These are phyloP conservation scores for Malassezia japonica DNA, from an alignment of 1,284 basidiomycete genomes.

Conservation along the genomic window DNA sequence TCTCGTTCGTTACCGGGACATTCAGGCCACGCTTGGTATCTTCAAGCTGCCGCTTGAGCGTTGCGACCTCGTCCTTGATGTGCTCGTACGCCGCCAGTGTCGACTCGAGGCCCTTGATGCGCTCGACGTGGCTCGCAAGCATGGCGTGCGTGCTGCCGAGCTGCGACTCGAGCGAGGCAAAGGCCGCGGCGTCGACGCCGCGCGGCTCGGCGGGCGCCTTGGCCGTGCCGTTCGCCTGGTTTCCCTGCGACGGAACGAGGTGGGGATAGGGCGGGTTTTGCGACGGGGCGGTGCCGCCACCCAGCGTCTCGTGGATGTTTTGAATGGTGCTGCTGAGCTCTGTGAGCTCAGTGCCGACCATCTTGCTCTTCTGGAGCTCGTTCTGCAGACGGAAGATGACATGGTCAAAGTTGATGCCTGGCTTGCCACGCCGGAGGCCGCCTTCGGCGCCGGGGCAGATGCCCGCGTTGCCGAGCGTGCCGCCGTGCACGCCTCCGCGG, in stretches of 20 bases:
- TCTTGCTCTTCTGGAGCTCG: constrained; percentile 84
- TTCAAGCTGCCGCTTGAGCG: constrained; percentile 48
- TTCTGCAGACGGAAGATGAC: constrained; percentile 69
- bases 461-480: constrained; percentile 32
- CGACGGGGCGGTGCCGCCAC: constrained; percentile 56
- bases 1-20: constrained; percentile 6
- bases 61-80: constrained; percentile 69
- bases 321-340: constrained; percentile 70
- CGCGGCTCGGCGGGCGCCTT: constrained; percentile 18
- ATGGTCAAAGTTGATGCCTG: constrained; percentile 61
- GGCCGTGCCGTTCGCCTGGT: constrained; percentile 6
- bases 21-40: constrained; percentile 36
- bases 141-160: constrained; percentile 75
- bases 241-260: constrained; percentile 31
- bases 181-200: constrained; percentile 22
- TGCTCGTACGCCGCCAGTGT: constrained; percentile 72
- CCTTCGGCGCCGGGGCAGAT: constrained; percentile 44
- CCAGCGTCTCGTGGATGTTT: constrained; percentile 84
- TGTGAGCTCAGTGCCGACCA: constrained; percentile 81
- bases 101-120: constrained; percentile 70
- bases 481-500: constrained; percentile 39
- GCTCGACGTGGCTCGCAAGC: constrained; percentile 69
- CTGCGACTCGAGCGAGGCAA: constrained; percentile 64
- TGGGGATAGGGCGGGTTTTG: constrained; percentile 41
- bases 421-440: constrained; percentile 35